Percentiles rank a stretch among this genome's conserved stretches.
phyloP scores from a whole-genome alignment of 768 basidiomycete genomes.

The Sarcodon aspratus region DNA sequence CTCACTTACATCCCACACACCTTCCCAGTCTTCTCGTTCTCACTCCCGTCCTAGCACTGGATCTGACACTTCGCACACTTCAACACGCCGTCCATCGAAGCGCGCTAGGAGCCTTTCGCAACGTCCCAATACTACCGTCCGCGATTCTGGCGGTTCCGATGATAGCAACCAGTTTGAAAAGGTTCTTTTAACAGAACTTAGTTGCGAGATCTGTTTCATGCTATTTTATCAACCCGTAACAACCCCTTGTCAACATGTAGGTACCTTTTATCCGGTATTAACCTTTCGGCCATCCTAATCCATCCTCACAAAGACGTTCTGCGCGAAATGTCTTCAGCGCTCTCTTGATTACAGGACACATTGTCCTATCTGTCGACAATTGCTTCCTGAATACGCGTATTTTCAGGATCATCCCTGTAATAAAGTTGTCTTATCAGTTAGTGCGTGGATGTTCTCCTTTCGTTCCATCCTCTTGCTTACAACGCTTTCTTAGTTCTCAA shows the following conservation, averaged over 20 bases:
- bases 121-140: constrained; percentile 19
- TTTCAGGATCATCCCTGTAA: constrained; percentile 77
- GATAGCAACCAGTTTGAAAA: constrained; percentile 28
- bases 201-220: constrained; percentile 86
- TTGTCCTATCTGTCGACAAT: constrained; percentile 82
- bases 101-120: constrained; percentile 16
- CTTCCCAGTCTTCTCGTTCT: background rate
- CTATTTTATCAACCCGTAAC: constrained; percentile 82
- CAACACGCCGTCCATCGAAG: constrained; percentile 15
- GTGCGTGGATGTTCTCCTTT: constrained; percentile 22
- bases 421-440: constrained; percentile 55
- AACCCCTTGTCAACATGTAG: constrained; percentile 89
- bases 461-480: background rate
- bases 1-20: constrained; percentile 1
- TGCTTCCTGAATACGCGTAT: constrained; percentile 63
- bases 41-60: constrained; percentile 5
- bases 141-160: constrained; percentile 15
- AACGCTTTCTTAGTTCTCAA: constrained; percentile 6
- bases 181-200: constrained; percentile 56
- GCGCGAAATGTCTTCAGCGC: constrained; percentile 78
- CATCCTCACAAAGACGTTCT: constrained; percentile 60
- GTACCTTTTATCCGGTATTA: constrained; percentile 16
- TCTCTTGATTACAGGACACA: constrained; percentile 74
- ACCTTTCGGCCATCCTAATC: background rate
- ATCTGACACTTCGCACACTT: constrained; percentile 5